Percentiles rank a stretch among this genome's conserved stretches.
These are phyloP conservation scores for Cochlearia excelsa DNA, from an alignment of 345 rosid species.

Conservation along the genomic window DNA sequence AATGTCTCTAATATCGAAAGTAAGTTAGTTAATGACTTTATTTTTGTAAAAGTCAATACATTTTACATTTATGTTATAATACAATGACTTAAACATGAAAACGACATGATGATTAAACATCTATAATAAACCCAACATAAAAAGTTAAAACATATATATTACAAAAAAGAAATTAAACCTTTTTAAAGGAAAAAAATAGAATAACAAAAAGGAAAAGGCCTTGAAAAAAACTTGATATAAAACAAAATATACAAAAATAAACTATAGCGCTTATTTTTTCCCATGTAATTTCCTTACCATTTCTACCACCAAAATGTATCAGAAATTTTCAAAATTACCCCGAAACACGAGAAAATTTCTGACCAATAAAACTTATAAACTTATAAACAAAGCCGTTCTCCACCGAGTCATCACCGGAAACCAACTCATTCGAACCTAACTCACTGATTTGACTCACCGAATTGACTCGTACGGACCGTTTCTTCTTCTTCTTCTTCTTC, in stretches of 20 bases:
- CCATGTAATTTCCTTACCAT: background rate
- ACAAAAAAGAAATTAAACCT: conserved; percentile 3
- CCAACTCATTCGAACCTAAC: conserved; percentile 23
- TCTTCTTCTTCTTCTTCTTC: conserved; percentile 45
- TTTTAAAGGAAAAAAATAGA: background rate
- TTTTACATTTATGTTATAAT: background rate
- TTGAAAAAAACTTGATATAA: conserved; percentile 14
- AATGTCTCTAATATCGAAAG: no score
- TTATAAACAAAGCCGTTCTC: conserved; percentile 46
- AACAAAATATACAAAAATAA: conserved; percentile 21
- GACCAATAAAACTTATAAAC: conserved; percentile 57
- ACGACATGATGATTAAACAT: conserved; percentile 10
- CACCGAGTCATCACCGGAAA: conserved; percentile 24
- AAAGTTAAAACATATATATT: no score
- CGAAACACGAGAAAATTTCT: conserved; percentile 62
- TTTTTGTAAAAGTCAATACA: no score
- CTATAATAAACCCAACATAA: background rate
- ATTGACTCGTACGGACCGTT: conserved; percentile 28
- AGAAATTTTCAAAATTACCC: conserved; percentile 27
- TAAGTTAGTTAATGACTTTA: no score
- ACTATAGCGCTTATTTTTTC: background rate
- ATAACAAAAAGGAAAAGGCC: background rate
- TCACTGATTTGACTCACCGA: conserved; percentile 37
- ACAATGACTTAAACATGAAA: conserved; percentile 17
- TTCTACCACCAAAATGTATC: conserved; percentile 18